These are phyloP conservation scores for Colletotrichum scovillei DNA, from an alignment of 2,329 filamentous ascomycete genomes.

Conservation along the genomic window DNA sequence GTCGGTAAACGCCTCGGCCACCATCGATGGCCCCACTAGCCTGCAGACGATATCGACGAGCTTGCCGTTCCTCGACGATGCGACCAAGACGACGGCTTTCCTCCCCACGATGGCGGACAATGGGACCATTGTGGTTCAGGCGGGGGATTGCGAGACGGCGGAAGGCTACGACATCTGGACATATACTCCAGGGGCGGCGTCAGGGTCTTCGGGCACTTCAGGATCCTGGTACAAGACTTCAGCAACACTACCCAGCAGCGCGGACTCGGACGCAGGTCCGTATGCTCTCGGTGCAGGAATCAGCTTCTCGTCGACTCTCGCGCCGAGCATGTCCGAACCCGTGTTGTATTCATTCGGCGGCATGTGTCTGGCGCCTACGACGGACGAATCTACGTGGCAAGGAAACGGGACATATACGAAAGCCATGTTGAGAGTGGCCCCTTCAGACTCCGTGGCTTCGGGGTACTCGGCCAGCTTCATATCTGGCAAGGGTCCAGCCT, in stretches of 20 bases:
- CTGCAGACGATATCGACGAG: constrained; percentile 63
- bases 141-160: constrained; percentile 75
- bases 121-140: constrained; percentile 79
- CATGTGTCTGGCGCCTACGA: constrained; percentile 77
- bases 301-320: constrained; percentile 73
- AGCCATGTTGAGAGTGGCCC: constrained; percentile 75
- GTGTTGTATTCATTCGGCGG: constrained; percentile 85
- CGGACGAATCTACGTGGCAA: constrained; percentile 67
- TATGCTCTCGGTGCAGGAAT: constrained; percentile 68
- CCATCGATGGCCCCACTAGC: constrained; percentile 58
- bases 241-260: constrained; percentile 36
- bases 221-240: constrained; percentile 56
- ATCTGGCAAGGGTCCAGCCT: constrained; percentile 54
- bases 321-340: constrained; percentile 63
- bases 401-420: constrained; percentile 82
- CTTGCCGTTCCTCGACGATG: constrained; percentile 71
- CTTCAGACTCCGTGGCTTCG: constrained; percentile 47
- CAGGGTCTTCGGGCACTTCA: constrained; percentile 49
- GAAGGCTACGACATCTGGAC: constrained; percentile 73
- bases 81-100: constrained; percentile 66
- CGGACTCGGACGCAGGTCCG: constrained; percentile 47
- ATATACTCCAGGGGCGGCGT: constrained; percentile 61
- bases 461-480: constrained; percentile 51
- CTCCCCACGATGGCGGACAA: constrained; percentile 73
- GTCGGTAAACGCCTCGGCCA: constrained; percentile 73